Percentiles rank a stretch among this genome's conserved stretches.
phyloP scores from a whole-genome alignment of 2,329 filamentous ascomycete genomes.

The Epichloe elymi region DNA sequence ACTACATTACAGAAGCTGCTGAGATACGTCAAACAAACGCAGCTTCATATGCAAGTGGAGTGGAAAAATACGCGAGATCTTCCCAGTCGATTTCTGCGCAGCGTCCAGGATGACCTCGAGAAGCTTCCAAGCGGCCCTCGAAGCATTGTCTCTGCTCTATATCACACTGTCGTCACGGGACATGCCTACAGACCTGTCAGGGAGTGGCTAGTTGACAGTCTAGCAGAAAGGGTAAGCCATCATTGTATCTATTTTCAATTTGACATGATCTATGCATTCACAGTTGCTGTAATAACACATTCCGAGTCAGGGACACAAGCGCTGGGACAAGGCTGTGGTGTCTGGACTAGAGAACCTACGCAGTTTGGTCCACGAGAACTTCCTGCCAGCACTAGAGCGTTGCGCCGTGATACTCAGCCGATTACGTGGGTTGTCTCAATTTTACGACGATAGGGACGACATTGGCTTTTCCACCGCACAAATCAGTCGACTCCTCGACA shows the following conservation, averaged over 20 bases:
- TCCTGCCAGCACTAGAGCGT: constrained; percentile 77
- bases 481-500: constrained; percentile 54
- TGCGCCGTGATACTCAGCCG: constrained; percentile 70
- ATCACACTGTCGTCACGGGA: constrained; percentile 74
- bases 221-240: constrained; percentile 58
- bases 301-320: constrained; percentile 60
- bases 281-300: background rate
- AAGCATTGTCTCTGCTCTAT: constrained; percentile 61
- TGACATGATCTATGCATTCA: background rate
- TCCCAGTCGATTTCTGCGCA: constrained; percentile 62
- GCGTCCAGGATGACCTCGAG: constrained; percentile 61
- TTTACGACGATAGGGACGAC: constrained; percentile 52
- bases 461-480: constrained; percentile 53
- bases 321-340: constrained; percentile 82
- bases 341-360: constrained; percentile 67
- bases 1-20: constrained; percentile 79
- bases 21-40: constrained; percentile 70
- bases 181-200: constrained; percentile 61
- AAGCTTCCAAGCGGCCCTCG: constrained; percentile 42
- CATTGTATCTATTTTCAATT: constrained; percentile 7
- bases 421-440: constrained; percentile 71
- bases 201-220: constrained; percentile 79
- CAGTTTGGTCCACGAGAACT: constrained; percentile 69
- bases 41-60: constrained; percentile 66
- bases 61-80: constrained; percentile 75